Percentiles rank a stretch among this genome's conserved stretches.
These are phyloP conservation scores for Torrubiellomyces zombiae DNA, from an alignment of 2,329 filamentous ascomycete genomes.

Conservation along the genomic window DNA sequence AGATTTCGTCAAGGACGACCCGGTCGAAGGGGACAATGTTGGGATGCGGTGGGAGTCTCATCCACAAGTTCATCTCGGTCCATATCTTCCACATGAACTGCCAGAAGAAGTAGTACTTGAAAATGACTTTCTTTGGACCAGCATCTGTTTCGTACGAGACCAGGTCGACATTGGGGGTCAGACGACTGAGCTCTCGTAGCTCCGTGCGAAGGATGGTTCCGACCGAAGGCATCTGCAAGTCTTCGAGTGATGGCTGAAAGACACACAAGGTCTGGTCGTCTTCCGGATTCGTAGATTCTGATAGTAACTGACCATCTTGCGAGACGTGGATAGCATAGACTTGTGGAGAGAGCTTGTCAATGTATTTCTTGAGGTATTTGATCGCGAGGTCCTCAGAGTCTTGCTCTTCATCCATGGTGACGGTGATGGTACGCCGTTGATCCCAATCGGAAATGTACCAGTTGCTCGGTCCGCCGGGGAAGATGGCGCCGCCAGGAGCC, in stretches of 20 bases:
- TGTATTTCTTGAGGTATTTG: constrained; percentile 8
- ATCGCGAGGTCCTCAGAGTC: constrained; percentile 7
- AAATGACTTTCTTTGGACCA: constrained; percentile 8
- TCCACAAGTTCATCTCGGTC: constrained; percentile 18
- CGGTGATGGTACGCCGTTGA: constrained; percentile 9
- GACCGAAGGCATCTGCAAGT: constrained; percentile 6
- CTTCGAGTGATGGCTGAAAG: constrained; percentile 9
- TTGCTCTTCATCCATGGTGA: constrained; percentile 10
- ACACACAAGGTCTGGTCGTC: constrained; percentile 12
- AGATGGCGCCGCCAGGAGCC: constrained; percentile 1
- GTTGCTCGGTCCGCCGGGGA: constrained; percentile 8
- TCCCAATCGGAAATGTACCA: constrained; percentile 10
- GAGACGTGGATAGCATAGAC: constrained; percentile 9
- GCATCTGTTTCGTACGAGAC: constrained; percentile 6
- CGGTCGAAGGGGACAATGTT: constrained; percentile 19
- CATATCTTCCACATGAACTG: constrained; percentile 10
- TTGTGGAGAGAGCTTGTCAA: constrained; percentile 6
- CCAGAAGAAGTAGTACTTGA: constrained; percentile 18
- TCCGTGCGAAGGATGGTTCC: constrained; percentile 6
- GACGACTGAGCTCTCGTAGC: constrained; percentile 13
- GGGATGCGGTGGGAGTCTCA: constrained; percentile 18
- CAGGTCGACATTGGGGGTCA: constrained; percentile 12
- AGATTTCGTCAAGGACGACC: constrained; percentile 16
- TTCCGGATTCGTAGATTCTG: constrained; percentile 8
- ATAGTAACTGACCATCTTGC: constrained; percentile 5